Conservation (phyloP, 768 basidiomycete species). For the Lepiota brunneoincarnata region DNA sequence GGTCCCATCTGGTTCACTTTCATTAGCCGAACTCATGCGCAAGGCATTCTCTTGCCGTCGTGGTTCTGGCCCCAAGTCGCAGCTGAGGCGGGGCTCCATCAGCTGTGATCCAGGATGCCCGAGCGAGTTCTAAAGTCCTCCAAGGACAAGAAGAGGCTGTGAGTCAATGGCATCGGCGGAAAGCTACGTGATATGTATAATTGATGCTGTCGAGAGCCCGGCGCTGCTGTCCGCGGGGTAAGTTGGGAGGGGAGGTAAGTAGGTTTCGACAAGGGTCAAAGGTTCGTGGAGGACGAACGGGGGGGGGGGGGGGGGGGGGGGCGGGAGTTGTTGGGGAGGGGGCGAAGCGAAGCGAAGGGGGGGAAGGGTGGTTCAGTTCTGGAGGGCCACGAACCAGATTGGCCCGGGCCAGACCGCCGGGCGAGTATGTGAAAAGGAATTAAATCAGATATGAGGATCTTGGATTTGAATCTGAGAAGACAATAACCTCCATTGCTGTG, state of each 20-base stretch:
- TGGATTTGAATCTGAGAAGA: slow-evolving; percentile 32
- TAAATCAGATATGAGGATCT: slow-evolving; percentile 16
- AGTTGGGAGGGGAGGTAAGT: slow-evolving; percentile 13
- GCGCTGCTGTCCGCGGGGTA: slow-evolving; percentile 18
- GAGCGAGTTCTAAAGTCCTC: not conserved
- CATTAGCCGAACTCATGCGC: not conserved
- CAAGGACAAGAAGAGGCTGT: not conserved
- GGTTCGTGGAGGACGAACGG: slow-evolving; percentile 20
- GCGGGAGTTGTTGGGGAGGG: too few relatives aligned
- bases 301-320: not conserved
- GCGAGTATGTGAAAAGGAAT: not conserved
- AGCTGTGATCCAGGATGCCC: slow-evolving; percentile 6
- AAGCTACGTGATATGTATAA: not conserved
- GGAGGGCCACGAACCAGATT: not conserved
- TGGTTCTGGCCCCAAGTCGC: not conserved
- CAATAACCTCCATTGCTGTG: slow-evolving; percentile 47
- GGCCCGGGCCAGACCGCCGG: slow-evolving; percentile 3
- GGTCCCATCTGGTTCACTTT: slow-evolving; percentile 2
- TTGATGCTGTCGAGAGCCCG: not conserved
- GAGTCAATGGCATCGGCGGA: slow-evolving; percentile 9
- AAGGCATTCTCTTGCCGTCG: slow-evolving; percentile 1
- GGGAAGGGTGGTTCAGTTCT: not conserved
- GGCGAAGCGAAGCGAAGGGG: too few relatives aligned
- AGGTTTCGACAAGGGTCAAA: slow-evolving; percentile 23
- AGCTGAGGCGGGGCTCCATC: not conserved